Evolutionary conservation across 352 stramenopile genomes (phyloP), one percentile per base, ranked within the genome.

Genomic region (Globisporangium barbulae): DNA sequence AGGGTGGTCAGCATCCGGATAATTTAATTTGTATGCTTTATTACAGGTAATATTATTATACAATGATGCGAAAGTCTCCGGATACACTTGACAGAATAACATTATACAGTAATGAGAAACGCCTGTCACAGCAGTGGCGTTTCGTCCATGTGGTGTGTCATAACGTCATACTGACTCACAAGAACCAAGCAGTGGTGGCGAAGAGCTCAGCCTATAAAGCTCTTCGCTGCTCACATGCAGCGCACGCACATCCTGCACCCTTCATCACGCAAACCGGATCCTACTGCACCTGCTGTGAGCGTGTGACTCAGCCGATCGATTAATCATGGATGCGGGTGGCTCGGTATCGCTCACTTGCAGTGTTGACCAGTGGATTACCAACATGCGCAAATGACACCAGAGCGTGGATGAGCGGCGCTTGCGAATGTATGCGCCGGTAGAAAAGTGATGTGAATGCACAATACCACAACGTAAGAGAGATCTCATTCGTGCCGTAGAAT

Each of bases 51-150:
- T 42, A 25, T 30, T 21, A 53, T 35, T 0, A 9, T 0, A 12
- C 5, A 35, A 13, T 53, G 10, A 8, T 19, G 19, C 1, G 4
- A 54, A 22, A 17, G 5, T 12, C 21, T 49, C 53, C 37, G 33
- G 53, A 60, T 60, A 21, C 5, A 4, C 0, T 6, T 9, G 10
- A 31, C 0, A 1, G 10, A 3, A 60, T 60, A 21, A 13, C 5
- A 2, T 49, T 49, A 31, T 31, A 49, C n/a, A 60, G 53, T 35
- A 33, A 17, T 13, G 25, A 45, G 53, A 45, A 48, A 60, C 53
- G 50, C 37, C 37, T 60, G 53, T 60, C 53, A 59, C 53, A 59
- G 10, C 41, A 21, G 17, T 47, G 41, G 41, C 41, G 41, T 47
- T 47, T 47, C 41, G 15, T 47, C 35, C 41, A 47, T 47, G 41